Base-by-base conservation (phyloP, 139 green algal genomes). In the Penium margaritaceum region DNA sequence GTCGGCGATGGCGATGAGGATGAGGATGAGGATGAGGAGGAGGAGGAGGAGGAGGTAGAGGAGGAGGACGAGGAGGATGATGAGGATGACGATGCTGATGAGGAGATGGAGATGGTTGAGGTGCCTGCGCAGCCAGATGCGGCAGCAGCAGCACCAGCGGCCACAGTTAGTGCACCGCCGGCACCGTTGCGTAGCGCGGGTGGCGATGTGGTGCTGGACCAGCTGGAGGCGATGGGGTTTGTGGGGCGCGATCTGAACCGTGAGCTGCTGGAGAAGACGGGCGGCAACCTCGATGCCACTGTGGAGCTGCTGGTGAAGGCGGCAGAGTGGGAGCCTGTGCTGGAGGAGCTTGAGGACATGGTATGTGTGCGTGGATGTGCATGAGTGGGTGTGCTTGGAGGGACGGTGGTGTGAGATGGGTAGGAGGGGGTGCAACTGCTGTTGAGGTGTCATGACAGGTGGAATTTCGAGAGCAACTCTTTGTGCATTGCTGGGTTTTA, bases 321-420 rank as follows among this genome's bases (percentile, higher is more conserved):
- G 15, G 24, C 64, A 0, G 66, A 75, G 30, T 80, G 66, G 66
- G 66, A 80, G 39, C 44, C 46, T 27, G 72, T 70, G 73, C 29
- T 80, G 33, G 37, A 76, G 67, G 73, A 80, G 41, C 66, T 80
- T 29, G 39, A 80, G 21, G 66, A 75, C n/a, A 80, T 80, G 73
- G 73, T 80, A 38, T 78, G 63, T 73, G 30, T 57, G 2, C 35
- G 29, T 34, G 27, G 21, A 29, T 62, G 12, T 62, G 53, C 14
- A 19, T 37, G 24, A 29, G 60, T 21, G 36, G 19, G 19, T 57
- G 19, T 57, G 19, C 21, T 57, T 57, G 46, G 21, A 57, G 21
- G 21, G 46, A 21, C 46, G 19, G 46, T 57, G 19, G 46, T 57
- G 46, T 57, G 21, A 19, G 21, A 57, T n/a, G 46, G 46, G 19